These are phyloP conservation scores for Ceratocystis cacaofunesta DNA, from an alignment of 2,329 filamentous ascomycete species.

Conservation along the genomic window DNA sequence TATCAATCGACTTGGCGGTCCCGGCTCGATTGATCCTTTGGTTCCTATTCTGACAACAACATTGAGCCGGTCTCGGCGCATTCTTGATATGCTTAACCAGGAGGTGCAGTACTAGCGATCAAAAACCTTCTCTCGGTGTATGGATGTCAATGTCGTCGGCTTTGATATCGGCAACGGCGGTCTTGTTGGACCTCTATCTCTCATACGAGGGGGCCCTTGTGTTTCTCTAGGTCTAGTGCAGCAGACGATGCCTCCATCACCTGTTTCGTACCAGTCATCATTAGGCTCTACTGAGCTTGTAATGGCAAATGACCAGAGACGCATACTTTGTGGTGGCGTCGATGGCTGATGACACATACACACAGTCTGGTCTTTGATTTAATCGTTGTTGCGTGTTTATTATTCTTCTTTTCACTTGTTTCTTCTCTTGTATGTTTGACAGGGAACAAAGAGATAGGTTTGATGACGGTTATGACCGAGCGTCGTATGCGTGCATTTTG, in stretches of 20 bases:
- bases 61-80: constrained; percentile 25
- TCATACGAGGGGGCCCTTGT: not conserved
- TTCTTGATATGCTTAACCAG: constrained; percentile 20
- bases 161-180: not conserved
- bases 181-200: not conserved
- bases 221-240: not conserved
- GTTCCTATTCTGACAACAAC: constrained; percentile 34
- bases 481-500: not conserved
- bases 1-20: constrained; percentile 32
- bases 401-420: not conserved
- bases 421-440: not conserved
- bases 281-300: not conserved
- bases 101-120: constrained; percentile 8
- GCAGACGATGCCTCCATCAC: not conserved
- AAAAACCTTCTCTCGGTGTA: not conserved
- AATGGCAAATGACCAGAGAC: not conserved
- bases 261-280: not conserved
- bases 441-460: not conserved
- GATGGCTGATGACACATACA: too few species aligned
- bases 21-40: constrained; percentile 29
- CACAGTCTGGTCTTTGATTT: not conserved
- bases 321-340: not conserved
- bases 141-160: not conserved
- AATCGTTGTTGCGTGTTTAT: not conserved
- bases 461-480: constrained; percentile 9